Evolutionary conservation across 2,329 filamentous ascomycete species (phyloP).

Genomic region (Cercospora sp.): DNA sequence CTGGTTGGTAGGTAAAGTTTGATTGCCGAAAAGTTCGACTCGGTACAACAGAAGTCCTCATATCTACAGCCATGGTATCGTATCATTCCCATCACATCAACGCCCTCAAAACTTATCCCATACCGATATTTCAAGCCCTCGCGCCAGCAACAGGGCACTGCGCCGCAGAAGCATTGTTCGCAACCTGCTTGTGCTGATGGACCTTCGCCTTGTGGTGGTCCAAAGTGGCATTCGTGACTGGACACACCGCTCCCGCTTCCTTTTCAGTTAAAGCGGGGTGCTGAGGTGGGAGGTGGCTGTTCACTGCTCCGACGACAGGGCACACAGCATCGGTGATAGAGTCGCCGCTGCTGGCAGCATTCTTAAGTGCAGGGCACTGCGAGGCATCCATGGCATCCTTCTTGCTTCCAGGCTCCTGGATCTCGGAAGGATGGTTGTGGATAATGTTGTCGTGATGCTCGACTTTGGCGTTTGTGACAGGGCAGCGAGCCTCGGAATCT

Average conservation of each 20-base stretch:
- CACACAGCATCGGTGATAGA: slow-evolving; percentile 47
- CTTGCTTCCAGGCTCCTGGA: slow-evolving; percentile 29
- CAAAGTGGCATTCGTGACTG: slow-evolving; percentile 48
- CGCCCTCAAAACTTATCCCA: not conserved
- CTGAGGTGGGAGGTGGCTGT: slow-evolving; percentile 43
- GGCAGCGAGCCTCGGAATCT: slow-evolving; percentile 47
- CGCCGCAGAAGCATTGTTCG: slow-evolving; percentile 39
- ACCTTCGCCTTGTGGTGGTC: slow-evolving; percentile 48
- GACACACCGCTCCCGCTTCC: slow-evolving; percentile 43
- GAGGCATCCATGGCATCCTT: slow-evolving; percentile 39
- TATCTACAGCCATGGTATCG: slow-evolving; percentile 2
- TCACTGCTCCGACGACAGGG: slow-evolving; percentile 47
- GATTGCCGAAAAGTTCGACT: not conserved
- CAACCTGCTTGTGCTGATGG: slow-evolving; percentile 43
- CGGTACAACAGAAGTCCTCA: not conserved
- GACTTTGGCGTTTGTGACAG: slow-evolving; percentile 48
- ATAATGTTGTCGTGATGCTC: slow-evolving; percentile 47
- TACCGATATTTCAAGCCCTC: not conserved
- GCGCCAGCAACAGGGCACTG: slow-evolving; percentile 47
- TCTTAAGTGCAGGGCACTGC: slow-evolving; percentile 46
- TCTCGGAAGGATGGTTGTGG: slow-evolving; percentile 44
- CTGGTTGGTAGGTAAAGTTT: not conserved
- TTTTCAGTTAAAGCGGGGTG: slow-evolving; percentile 45
- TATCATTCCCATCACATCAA: not conserved
- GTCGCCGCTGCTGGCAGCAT: slow-evolving; percentile 40